Evolutionary conservation across 148 eudicot species (phyloP), one percentile per base, ranked within the genome.

Genomic region (Cornus kousa): DNA sequence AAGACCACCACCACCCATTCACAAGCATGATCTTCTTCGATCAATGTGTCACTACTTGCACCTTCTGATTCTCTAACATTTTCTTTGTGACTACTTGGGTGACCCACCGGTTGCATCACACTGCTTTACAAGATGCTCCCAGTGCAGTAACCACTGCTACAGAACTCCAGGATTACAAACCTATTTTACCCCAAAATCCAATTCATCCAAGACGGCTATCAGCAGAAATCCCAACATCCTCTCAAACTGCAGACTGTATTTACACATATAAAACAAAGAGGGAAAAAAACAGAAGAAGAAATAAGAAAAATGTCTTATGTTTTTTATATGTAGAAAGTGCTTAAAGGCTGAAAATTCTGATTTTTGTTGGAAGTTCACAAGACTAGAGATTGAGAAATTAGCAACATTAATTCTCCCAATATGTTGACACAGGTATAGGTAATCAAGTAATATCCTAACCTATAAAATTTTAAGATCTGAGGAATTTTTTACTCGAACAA

Each of bases 101-200:
- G 69, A 57, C 69, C 62, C 68, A 76, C 78, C 69, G 62, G 79
- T 39, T 78, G 84, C 88, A 87, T 79, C 77, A 31, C 68, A 82
- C 76, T 75, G 53, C 86, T 89, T 89, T 83, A 86, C 86, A 85
- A 80, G 89, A 87, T 87, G 90, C 86, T 80, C 76, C 87, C 75
- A 53, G 64, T 71, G 81, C 78, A 79, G 69, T 79, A 72, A 71
- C 70, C 81, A 74, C 83, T 50, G 72, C 75, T 43, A 75, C 67
- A 70, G 75, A 86, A 82, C 72, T 81, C 73, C 82, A 84, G 74
- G 68, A 65, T 76, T 71, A 79, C 77, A 73, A 80, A 37, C 62
- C 79, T 74, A 82, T 60, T 72, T 76, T 84, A 75, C 76, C 66
- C 76, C 53, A 24, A 81, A 78, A 40, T 81, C 83, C 80, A 78